phyloP scores from a whole-genome alignment of 2,329 filamentous ascomycete genomes.

The Pyrenochaeta sp. region DNA sequence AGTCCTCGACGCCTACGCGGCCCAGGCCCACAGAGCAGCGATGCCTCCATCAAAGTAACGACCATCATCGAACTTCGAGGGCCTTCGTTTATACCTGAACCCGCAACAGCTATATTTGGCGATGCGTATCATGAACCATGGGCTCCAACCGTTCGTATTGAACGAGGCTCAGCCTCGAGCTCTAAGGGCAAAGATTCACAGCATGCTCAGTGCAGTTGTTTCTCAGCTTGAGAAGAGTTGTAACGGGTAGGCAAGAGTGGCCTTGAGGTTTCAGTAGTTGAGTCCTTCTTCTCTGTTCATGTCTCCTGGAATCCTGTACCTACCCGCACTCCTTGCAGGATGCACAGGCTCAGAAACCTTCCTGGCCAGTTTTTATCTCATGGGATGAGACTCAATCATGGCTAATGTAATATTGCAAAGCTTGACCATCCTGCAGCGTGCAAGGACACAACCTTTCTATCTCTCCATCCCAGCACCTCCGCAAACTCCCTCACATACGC shows the following conservation, averaged over 20 bases:
- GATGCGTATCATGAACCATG: slow-evolving; percentile 15
- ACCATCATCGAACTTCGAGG: slow-evolving; percentile 26
- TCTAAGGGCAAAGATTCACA: too few relatives aligned
- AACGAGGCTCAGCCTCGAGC: slow-evolving; percentile 5
- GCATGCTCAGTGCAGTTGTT: slow-evolving; percentile 3
- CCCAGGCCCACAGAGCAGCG: not conserved
- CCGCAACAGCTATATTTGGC: slow-evolving; percentile 5
- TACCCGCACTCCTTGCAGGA: too few relatives aligned
- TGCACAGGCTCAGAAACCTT: too few relatives aligned
- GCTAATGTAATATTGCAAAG: slow-evolving; percentile 17
- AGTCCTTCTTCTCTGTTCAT: not conserved
- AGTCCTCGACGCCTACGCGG: not conserved
- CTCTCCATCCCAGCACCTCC: slow-evolving; percentile 27
- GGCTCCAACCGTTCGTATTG: slow-evolving; percentile 26
- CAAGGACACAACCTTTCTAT: slow-evolving; percentile 25
- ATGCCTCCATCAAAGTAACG: slow-evolving; percentile 24
- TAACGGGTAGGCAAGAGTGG: not conserved
- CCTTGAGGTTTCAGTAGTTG: not conserved
- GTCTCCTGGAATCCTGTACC: too few relatives aligned
- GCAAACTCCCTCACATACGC: slow-evolving; percentile 28
- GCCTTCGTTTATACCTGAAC: slow-evolving; percentile 1
- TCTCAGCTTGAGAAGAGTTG: not conserved
- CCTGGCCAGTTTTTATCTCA: too few relatives aligned
- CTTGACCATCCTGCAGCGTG: slow-evolving; percentile 36
- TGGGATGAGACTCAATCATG: too few relatives aligned